Evolutionary conservation across 768 basidiomycete genomes (phyloP).

Genomic region (Paxillus involutus): DNA sequence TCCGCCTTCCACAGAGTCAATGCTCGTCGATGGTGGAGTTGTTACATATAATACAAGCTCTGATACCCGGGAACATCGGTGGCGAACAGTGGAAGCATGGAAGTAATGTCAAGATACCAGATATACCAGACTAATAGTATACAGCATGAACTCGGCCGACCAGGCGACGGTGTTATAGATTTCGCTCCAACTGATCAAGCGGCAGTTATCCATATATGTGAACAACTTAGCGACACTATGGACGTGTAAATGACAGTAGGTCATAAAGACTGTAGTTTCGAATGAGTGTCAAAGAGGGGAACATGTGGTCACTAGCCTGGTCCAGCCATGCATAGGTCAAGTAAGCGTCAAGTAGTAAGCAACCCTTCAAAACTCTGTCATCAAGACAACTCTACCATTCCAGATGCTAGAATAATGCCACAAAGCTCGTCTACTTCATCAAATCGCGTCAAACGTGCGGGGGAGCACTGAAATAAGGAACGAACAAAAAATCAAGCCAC

Average conservation of each 20-base stretch:
- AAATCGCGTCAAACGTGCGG: background rate
- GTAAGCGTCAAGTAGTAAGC: background rate
- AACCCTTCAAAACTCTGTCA: background rate
- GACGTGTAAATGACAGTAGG: background rate
- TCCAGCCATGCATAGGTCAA: background rate
- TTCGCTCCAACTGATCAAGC: background rate
- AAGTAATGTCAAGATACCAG: slow-evolving; percentile 16
- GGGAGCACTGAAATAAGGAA: background rate
- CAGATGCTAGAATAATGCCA: background rate
- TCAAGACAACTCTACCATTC: background rate
- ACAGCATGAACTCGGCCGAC: background rate
- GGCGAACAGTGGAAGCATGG: slow-evolving; percentile 40
- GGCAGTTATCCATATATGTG: background rate
- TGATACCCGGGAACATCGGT: slow-evolving; percentile 33
- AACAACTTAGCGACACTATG: background rate
- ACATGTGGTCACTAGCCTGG: background rate
- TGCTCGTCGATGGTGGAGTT: background rate
- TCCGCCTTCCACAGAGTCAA: slow-evolving; percentile 38
- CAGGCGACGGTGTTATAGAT: no score
- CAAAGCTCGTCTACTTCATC: background rate
- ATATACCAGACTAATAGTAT: background rate
- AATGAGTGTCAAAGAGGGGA: background rate
- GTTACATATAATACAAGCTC: slow-evolving; percentile 4
- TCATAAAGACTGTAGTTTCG: background rate
- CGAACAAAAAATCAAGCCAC: background rate